These are phyloP conservation scores for Leptomonas seymouri DNA, from an alignment of 208 protist species.

Conservation along the genomic window DNA sequence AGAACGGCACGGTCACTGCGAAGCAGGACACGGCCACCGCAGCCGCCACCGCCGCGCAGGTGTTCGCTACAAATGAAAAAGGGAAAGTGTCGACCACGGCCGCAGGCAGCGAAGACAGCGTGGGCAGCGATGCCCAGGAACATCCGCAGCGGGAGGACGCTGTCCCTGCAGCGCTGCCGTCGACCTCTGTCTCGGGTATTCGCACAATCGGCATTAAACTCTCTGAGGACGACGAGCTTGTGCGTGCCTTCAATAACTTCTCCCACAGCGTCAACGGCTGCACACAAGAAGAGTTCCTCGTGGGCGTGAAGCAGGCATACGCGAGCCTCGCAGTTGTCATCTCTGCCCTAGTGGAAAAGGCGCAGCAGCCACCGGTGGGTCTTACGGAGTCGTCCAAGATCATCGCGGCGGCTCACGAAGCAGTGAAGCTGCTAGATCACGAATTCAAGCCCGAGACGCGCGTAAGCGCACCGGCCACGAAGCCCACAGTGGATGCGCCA, in stretches of 20 bases:
- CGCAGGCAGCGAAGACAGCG: constrained; percentile 9
- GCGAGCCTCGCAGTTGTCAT: constrained; percentile 53
- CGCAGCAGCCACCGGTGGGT: constrained; percentile 19
- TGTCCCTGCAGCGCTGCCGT: background rate
- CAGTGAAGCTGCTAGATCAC: constrained; percentile 30
- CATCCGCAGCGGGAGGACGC: constrained; percentile 16
- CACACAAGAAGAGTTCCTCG: constrained; percentile 59
- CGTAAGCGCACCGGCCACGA: background rate
- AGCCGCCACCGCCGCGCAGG: constrained; percentile 23
- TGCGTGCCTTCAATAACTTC: constrained; percentile 61
- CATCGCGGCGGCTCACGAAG: constrained; percentile 31
- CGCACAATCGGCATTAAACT: constrained; percentile 37
- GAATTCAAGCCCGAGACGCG: constrained; percentile 18
- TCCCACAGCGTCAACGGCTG: constrained; percentile 46
- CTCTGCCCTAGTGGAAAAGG: constrained; percentile 30
- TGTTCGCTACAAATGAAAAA: constrained; percentile 18
- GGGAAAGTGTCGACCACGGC: background rate
- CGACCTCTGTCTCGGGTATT: constrained; percentile 20
- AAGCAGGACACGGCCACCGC: constrained; percentile 14
- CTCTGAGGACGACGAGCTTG: constrained; percentile 36
- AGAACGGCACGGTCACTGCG: background rate
- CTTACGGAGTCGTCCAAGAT: constrained; percentile 28
- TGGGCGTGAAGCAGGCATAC: constrained; percentile 77
- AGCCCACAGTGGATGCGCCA: background rate
- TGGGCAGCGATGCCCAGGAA: background rate